Evolutionary conservation across 2,329 filamentous ascomycete genomes (phyloP).

Genomic region (Eutypa lata): DNA sequence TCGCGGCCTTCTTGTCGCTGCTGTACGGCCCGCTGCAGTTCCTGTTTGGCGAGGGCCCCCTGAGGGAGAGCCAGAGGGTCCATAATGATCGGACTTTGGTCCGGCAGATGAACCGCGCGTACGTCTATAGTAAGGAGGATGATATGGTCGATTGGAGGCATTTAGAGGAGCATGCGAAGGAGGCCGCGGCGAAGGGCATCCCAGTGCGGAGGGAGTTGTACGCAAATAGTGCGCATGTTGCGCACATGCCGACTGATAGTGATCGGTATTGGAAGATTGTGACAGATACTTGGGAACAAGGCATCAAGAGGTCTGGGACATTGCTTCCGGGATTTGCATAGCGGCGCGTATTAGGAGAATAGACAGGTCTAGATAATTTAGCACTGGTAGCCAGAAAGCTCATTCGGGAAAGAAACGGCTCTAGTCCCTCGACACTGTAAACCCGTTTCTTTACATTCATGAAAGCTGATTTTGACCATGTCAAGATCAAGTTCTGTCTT

Average conservation of each 20-base stretch:
- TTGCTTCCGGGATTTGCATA: background rate
- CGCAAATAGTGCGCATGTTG: constrained; percentile 46
- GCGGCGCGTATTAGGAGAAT: too few relatives aligned
- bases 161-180: constrained; percentile 45
- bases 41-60: constrained; percentile 26
- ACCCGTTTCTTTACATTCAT: too few relatives aligned
- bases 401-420: too few relatives aligned
- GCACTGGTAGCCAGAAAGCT: too few relatives aligned
- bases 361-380: too few relatives aligned
- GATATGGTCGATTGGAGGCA: constrained; percentile 42
- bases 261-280: constrained; percentile 50
- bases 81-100: constrained; percentile 34
- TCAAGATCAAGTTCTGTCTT: too few relatives aligned
- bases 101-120: constrained; percentile 43
- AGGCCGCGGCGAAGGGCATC: constrained; percentile 38
- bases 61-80: constrained; percentile 32
- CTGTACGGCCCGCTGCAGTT: constrained; percentile 29
- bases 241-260: constrained; percentile 43
- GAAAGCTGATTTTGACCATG: too few relatives aligned
- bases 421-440: too few relatives aligned
- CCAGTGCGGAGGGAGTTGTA: constrained; percentile 44
- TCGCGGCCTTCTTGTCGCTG: constrained; percentile 29
- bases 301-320: background rate
- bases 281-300: constrained; percentile 42
- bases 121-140: constrained; percentile 50